phyloP scores from a whole-genome alignment of 208 protist species.

The Herpetomonas samuelpessoai region DNA sequence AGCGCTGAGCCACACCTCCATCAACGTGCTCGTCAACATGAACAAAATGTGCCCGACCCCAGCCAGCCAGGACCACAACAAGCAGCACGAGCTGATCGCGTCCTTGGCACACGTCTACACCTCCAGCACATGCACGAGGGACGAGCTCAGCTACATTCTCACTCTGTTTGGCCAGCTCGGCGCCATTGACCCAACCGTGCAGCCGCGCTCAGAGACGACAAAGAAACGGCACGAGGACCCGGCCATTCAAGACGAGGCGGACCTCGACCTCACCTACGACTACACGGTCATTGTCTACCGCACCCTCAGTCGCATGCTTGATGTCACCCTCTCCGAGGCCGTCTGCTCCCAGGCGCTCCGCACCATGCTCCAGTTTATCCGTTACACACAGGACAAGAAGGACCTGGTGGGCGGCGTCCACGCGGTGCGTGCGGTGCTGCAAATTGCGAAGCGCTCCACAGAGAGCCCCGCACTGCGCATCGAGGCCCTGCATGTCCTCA shows the following conservation, averaged over 20 bases:
- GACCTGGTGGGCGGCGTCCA: constrained; percentile 80
- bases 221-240: constrained; percentile 73
- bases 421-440: constrained; percentile 77
- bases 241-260: constrained; percentile 73
- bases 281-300: constrained; percentile 92
- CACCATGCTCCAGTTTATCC: constrained; percentile 83
- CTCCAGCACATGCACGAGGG: constrained; percentile 47
- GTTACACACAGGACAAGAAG: constrained; percentile 76
- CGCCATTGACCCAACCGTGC: constrained; percentile 73
- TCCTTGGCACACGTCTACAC: constrained; percentile 77
- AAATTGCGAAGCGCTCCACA: constrained; percentile 66
- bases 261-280: constrained; percentile 89
- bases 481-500: constrained; percentile 82
- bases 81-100: constrained; percentile 71
- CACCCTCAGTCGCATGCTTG: constrained; percentile 84
- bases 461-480: constrained; percentile 79
- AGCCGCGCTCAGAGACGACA: constrained; percentile 29
- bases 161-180: constrained; percentile 88
- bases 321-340: constrained; percentile 74
- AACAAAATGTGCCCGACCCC: constrained; percentile 61
- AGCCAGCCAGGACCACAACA: constrained; percentile 28
- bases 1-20: constrained; percentile 69
- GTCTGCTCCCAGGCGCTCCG: constrained; percentile 83
- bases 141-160: constrained; percentile 69
- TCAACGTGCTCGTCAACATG: constrained; percentile 78